Evolutionary conservation across 2,329 filamentous ascomycete genomes (phyloP).

Genomic region (Hypomyces rosellus): DNA sequence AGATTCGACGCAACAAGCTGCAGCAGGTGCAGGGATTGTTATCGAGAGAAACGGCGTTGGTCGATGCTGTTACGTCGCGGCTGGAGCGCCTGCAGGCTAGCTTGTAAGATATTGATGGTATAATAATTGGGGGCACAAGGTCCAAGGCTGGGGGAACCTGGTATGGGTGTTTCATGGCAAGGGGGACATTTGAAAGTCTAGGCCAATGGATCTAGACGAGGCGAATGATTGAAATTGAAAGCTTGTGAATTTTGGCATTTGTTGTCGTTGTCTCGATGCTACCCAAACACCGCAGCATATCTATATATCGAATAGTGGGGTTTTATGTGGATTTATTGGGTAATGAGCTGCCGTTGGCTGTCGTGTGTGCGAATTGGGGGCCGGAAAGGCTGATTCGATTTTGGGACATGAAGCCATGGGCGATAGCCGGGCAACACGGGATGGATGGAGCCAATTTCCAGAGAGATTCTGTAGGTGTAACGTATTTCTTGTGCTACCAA

Average conservation of each 20-base stretch:
- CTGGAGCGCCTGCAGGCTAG: constrained; percentile 50
- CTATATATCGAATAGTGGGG: too few relatives aligned
- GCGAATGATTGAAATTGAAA: neutral
- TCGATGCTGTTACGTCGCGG: constrained; percentile 59
- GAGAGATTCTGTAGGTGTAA: too few relatives aligned
- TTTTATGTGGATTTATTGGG: too few relatives aligned
- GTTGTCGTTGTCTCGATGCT: too few relatives aligned
- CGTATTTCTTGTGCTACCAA: too few relatives aligned
- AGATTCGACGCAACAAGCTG: constrained; percentile 57
- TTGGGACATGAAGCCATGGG: too few relatives aligned
- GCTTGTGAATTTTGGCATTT: neutral
- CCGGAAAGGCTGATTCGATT: too few relatives aligned
- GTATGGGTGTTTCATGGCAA: neutral
- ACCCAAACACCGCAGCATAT: too few relatives aligned
- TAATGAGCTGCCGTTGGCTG: too few relatives aligned
- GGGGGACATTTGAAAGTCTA: neutral
- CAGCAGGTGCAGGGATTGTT: constrained; percentile 57
- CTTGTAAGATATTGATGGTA: constrained; percentile 17
- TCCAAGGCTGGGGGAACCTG: neutral
- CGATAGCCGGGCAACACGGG: too few relatives aligned
- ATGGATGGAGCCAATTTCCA: too few relatives aligned
- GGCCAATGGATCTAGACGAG: neutral
- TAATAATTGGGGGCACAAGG: neutral
- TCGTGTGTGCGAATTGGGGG: too few relatives aligned
- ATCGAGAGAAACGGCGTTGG: constrained; percentile 60